These are phyloP conservation scores for Ceratopteris richardii DNA, from an alignment of 75 land plant genomes.

Conservation along the genomic window DNA sequence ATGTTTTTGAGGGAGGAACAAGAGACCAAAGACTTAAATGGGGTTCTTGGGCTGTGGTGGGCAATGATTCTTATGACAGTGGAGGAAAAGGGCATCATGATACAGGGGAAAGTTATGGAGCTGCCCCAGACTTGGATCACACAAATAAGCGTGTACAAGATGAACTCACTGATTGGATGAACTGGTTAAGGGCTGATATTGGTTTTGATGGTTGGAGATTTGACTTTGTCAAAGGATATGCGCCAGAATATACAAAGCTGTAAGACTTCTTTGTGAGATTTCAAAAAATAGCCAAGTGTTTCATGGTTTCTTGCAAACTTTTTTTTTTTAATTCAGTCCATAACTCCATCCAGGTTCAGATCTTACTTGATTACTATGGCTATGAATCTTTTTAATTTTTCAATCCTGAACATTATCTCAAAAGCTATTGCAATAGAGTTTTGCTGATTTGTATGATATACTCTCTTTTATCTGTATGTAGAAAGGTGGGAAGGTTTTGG, in stretches of 20 bases:
- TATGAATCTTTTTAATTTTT: too few species aligned
- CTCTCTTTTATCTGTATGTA: too few species aligned
- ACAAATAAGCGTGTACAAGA: constrained; percentile 30
- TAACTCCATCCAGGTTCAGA: too few species aligned
- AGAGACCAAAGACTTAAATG: constrained; percentile 22
- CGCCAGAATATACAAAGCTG: constrained; percentile 1
- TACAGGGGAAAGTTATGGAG: constrained; percentile 18
- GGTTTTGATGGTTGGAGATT: constrained; percentile 43
- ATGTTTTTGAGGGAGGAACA: constrained; percentile 33
- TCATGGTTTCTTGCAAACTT: neutral
- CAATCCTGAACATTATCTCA: too few species aligned
- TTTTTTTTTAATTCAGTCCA: too few species aligned
- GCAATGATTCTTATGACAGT: constrained; percentile 11
- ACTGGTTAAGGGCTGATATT: constrained; percentile 23
- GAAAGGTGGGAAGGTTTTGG: too few species aligned
- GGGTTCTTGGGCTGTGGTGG: constrained; percentile 34
- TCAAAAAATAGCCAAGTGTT: neutral
- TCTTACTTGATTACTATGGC: too few species aligned
- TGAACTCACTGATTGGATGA: constrained; percentile 37
- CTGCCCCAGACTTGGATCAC: constrained; percentile 38
- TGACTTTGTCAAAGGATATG: constrained; percentile 34
- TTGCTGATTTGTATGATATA: too few species aligned
- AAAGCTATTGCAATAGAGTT: too few species aligned
- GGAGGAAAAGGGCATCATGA: constrained; percentile 12
- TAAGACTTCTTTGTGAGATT: neutral